Base-by-base conservation (phyloP, 306 rosid genomes). In the Vigna angularis region DNA sequence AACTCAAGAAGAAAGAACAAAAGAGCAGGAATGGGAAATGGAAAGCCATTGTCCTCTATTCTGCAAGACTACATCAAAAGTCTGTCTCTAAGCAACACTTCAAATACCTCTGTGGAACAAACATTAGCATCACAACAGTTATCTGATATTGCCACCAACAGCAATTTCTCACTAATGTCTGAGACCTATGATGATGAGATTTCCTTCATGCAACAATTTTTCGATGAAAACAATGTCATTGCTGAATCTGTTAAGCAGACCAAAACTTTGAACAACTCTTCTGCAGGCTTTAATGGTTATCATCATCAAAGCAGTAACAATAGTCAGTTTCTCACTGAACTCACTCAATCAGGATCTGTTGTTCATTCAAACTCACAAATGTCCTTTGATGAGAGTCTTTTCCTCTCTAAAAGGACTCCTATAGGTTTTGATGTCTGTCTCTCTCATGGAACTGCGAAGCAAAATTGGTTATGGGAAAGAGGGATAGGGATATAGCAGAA, bases 1-100 rank as follows among this genome's bases (percentile, higher is more conserved):
- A 92, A 89, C 55, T 92, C 96, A 40, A 86, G 74, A 80, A 90
- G 95, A 78, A 94, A 90, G 82, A 87, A 83, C 83, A 91, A 86
- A 68, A 89, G 74, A 49, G 47, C 91, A 49, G 65, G 28, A 7
- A 17, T 8, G 22, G 65, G 84, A 50, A 86, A 86, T 10, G 83
- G 85, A 24, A 87, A 87, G 57, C 90, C 90, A 53, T 90, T 86
- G 5, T 71, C 97, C 20, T 81, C 93, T 12, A 71, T 94, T 0
- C 97, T 92, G 72, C 93, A 90, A 58, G 90, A 94, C 73, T 94
- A 94, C 67, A 94, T 94, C 66, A 81, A 66, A 79, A 79, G 47
- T 83, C 7, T 59, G 22, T 65, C 57, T 56, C 57, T 26, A 40
- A 20, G 56, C 65, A 67, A 10, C 80, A 38, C 53, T 26, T 12